Evolutionary conservation across 2,329 filamentous ascomycete genomes (phyloP).

Genomic region (Tolypocladium tropicale): DNA sequence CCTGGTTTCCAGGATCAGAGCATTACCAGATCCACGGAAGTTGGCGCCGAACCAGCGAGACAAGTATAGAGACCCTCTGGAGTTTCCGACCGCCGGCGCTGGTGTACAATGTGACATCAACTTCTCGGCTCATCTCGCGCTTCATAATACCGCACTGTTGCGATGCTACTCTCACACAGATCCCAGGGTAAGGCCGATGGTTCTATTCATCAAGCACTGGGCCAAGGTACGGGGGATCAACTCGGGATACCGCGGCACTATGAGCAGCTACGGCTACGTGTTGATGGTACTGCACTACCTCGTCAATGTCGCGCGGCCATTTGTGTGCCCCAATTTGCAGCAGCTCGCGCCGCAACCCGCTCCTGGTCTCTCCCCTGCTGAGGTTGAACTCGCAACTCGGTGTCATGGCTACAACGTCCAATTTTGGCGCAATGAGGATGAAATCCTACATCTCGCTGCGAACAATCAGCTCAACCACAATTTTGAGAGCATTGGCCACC

Average conservation of each 20-base stretch:
- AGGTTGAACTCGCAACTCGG: slow-evolving; percentile 13
- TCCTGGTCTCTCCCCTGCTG: slow-evolving; percentile 13
- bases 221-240: slow-evolving; percentile 80
- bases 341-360: slow-evolving; percentile 35
- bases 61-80: slow-evolving; percentile 49
- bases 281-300: slow-evolving; percentile 89
- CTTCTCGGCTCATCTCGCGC: slow-evolving; percentile 72
- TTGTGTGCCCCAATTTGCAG: slow-evolving; percentile 79
- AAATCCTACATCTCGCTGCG: slow-evolving; percentile 52
- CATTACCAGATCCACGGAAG: slow-evolving; percentile 38
- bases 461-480: slow-evolving; percentile 57
- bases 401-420: slow-evolving; percentile 60
- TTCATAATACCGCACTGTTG: slow-evolving; percentile 76
- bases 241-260: slow-evolving; percentile 72
- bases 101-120: slow-evolving; percentile 92
- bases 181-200: slow-evolving; percentile 62
- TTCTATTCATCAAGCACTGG: slow-evolving; percentile 86
- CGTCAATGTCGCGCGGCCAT: slow-evolving; percentile 69
- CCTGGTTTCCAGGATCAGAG: slow-evolving; percentile 32
- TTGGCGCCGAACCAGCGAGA: slow-evolving; percentile 41
- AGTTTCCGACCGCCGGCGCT: slow-evolving; percentile 65
- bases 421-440: slow-evolving; percentile 68
- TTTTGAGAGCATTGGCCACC: slow-evolving; percentile 53
- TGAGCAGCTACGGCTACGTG: slow-evolving; percentile 86
- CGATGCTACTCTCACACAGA: slow-evolving; percentile 78